Percentiles rank a stretch among this genome's conserved stretches.
These are phyloP conservation scores for Lachancea nothofagi DNA, from an alignment of 805 yeast species.

Conservation along the genomic window DNA sequence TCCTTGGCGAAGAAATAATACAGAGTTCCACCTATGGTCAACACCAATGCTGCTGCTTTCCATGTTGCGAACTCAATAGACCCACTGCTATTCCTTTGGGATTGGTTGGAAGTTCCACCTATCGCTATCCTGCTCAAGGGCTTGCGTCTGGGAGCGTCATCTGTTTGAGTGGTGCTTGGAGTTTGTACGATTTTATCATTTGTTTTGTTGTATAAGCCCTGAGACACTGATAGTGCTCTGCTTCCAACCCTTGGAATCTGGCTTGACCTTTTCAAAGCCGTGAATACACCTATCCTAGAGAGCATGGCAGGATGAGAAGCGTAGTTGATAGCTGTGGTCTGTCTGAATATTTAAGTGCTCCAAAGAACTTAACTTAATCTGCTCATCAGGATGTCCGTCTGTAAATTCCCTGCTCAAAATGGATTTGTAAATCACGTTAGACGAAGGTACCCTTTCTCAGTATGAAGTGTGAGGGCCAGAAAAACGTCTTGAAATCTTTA, in stretches of 20 bases:
- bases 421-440: too few relatives aligned
- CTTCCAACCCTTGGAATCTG: neutral
- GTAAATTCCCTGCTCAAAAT: too few relatives aligned
- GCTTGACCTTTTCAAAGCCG: neutral
- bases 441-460: too few relatives aligned
- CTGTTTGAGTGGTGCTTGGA: neutral
- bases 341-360: too few relatives aligned
- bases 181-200: neutral
- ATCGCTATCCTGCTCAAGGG: slow-evolving; percentile 79
- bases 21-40: slow-evolving; percentile 64
- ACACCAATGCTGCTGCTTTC: slow-evolving; percentile 69
- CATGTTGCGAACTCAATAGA: slow-evolving; percentile 72
- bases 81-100: slow-evolving; percentile 21
- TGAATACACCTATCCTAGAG: neutral
- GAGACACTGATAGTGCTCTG: neutral
- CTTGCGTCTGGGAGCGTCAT: slow-evolving; percentile 33
- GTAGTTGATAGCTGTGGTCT: neutral
- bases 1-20: slow-evolving; percentile 70
- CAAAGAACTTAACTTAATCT: too few relatives aligned
- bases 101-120: slow-evolving; percentile 45
- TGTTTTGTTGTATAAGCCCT: neutral
- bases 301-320: neutral
- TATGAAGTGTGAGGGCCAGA: too few relatives aligned
- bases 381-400: too few relatives aligned
- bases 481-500: too few relatives aligned